Evolutionary conservation across 2,329 filamentous ascomycete genomes (phyloP).

Genomic region (Ascochyta fabae): DNA sequence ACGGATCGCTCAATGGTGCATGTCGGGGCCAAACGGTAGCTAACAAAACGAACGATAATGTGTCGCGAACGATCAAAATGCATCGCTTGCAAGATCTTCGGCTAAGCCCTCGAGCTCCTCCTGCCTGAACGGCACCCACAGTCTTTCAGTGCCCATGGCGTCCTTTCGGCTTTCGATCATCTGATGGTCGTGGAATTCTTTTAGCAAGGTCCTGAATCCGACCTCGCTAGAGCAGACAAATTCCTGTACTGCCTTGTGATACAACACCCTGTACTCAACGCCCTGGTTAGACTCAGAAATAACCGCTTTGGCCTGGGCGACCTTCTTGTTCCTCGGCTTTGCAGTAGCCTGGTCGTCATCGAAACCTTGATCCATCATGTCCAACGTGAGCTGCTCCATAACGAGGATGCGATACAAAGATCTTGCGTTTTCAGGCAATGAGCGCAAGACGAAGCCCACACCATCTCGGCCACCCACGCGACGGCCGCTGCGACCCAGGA

Average conservation of each 20-base stretch:
- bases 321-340: conserved; percentile 32
- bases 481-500: conserved; percentile 80
- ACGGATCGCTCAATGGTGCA: too few species aligned
- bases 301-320: conserved; percentile 31
- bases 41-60: not conserved
- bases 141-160: conserved; percentile 79
- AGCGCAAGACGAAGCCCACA: conserved; percentile 87
- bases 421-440: conserved; percentile 88
- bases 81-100: conserved; percentile 68
- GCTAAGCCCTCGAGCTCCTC: conserved; percentile 90
- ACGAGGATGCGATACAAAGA: conserved; percentile 85
- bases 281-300: conserved; percentile 58
- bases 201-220: conserved; percentile 89
- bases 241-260: conserved; percentile 94
- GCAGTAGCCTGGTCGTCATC: conserved; percentile 27
- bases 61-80: conserved; percentile 25
- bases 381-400: conserved; percentile 77
- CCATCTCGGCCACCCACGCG: conserved; percentile 89
- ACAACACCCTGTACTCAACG: conserved; percentile 88
- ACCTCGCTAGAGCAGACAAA: conserved; percentile 98
- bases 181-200: conserved; percentile 98
- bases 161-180: conserved; percentile 94
- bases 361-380: conserved; percentile 56
- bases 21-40: too few species aligned
- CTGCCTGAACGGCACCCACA: conserved; percentile 83